Percentiles rank a stretch among this genome's conserved stretches.
Conservation (phyloP, 257 asterid genomes). For the Forsythia viridissima region DNA sequence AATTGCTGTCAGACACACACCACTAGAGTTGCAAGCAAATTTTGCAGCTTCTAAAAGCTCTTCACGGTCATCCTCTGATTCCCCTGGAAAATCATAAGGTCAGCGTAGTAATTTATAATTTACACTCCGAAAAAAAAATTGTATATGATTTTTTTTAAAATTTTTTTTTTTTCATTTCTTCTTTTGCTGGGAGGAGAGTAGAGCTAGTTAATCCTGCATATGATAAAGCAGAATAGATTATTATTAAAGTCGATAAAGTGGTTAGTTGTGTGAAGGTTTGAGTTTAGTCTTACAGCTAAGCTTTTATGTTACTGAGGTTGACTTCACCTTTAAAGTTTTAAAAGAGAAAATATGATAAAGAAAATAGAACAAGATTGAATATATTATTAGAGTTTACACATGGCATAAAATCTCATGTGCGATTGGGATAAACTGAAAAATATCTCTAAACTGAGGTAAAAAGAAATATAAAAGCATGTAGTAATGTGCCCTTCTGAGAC, state of each 20-base stretch:
- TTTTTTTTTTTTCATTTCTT: neutral
- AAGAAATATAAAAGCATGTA: constrained; percentile 3
- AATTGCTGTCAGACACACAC: constrained; percentile 41
- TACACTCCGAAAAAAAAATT: constrained; percentile 1
- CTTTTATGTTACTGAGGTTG: neutral
- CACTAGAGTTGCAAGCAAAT: constrained; percentile 56
- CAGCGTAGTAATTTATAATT: neutral
- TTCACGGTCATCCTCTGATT: constrained; percentile 85
- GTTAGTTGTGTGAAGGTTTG: neutral
- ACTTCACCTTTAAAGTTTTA: neutral
- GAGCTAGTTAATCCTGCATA: constrained; percentile 1
- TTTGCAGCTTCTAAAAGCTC: constrained; percentile 81
- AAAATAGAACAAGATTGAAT: neutral
- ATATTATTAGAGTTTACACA: neutral
- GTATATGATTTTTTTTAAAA: neutral
- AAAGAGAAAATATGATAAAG: neutral
- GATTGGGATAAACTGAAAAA: neutral
- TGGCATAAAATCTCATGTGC: neutral
- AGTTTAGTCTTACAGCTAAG: neutral
- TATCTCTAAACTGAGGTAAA: neutral
- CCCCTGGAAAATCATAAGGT: constrained; percentile 56
- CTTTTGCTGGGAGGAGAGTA: constrained; percentile 1
- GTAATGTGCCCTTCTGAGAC: constrained; percentile 12
- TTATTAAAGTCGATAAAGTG: neutral
- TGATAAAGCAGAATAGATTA: neutral